Evolutionary conservation across 2,329 filamentous ascomycete species (phyloP).

Genomic region (Nemania bipapillata): DNA sequence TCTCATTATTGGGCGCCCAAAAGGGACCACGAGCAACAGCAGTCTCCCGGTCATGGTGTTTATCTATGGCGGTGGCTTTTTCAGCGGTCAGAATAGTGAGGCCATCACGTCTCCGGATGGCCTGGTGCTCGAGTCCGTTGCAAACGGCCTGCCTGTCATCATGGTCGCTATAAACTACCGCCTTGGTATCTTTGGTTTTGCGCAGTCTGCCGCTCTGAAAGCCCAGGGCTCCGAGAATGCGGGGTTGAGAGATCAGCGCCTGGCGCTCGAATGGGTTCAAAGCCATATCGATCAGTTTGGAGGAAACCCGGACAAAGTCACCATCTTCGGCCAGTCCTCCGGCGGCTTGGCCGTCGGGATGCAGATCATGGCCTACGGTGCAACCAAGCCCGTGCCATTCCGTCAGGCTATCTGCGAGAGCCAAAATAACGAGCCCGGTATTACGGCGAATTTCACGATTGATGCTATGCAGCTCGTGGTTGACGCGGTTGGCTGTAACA

Average conservation of each 20-base stretch:
- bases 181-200: conserved; percentile 50
- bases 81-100: conserved; percentile 49
- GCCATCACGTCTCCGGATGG: conserved; percentile 56
- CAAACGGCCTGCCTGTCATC: conserved; percentile 54
- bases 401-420: conserved; percentile 60
- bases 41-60: conserved; percentile 54
- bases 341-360: conserved; percentile 56
- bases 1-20: conserved; percentile 52
- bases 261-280: conserved; percentile 59
- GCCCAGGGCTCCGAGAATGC: conserved; percentile 56
- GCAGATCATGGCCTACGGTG: conserved; percentile 63
- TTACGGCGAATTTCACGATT: conserved; percentile 60
- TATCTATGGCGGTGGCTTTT: conserved; percentile 53
- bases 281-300: conserved; percentile 60
- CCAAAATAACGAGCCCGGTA: conserved; percentile 63
- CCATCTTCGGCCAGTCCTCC: conserved; percentile 56
- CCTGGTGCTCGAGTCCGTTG: conserved; percentile 59
- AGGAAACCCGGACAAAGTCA: conserved; percentile 57
- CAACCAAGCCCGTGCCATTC: conserved; percentile 57
- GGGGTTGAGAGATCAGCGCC: conserved; percentile 59
- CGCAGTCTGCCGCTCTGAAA: conserved; percentile 47
- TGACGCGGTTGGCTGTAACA: conserved; percentile 58
- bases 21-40: conserved; percentile 40
- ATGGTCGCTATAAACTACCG: conserved; percentile 54
- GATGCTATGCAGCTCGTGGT: conserved; percentile 59